Evolutionary conservation across 352 stramenopile species (phyloP), one percentile per base, ranked within the genome.

Genomic region (Aphanomyces stellatus): DNA sequence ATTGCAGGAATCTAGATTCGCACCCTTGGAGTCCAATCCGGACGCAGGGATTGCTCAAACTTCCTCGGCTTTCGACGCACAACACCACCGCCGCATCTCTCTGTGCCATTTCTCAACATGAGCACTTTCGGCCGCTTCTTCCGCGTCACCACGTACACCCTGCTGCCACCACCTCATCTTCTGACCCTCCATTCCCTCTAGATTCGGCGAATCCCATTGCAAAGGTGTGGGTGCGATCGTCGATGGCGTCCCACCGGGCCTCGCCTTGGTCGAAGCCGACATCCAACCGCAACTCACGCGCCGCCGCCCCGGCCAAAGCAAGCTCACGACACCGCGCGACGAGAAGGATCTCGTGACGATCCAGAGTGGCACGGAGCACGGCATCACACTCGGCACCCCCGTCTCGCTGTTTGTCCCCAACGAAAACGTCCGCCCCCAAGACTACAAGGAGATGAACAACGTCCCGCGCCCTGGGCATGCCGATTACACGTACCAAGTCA

Each of bases 401-500:
- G 88, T 99, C 65, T 92, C 87, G 59, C 96, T 99, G 69, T 88
- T 99, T 33, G 97, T 99, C 37, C 75, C 94, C 19, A 99, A 99
- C 71, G 93, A 98, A 72, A 98, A 99, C 85, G 95, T 99, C 63
- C 87, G 95, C 51, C 95, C 90, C 2, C 76, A 90, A 27, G 96
- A 99, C 68, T 98, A 99, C 72, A 98, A 98, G 76, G 96, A 98
- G 65, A 98, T 99, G 93, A 92, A 85, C 65, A 78, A 90, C 3
- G 85, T 95, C 27, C 87, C 88, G 13, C 85, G 88, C 31, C 96
- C 96, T 11, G 95, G 88, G 28, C 97, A 99, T 78, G 96, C 97
- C 8, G 97, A 99, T 82, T 98, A 98, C 62, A 99, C 96, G 63
- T 99, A 99, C 79, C 96, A 99, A 88, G 95, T 97, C 77, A 99